Percentiles rank a stretch among this genome's conserved stretches.
These are phyloP conservation scores for Gardenia jasminoides DNA, from an alignment of 257 asterid species.

Conservation along the genomic window DNA sequence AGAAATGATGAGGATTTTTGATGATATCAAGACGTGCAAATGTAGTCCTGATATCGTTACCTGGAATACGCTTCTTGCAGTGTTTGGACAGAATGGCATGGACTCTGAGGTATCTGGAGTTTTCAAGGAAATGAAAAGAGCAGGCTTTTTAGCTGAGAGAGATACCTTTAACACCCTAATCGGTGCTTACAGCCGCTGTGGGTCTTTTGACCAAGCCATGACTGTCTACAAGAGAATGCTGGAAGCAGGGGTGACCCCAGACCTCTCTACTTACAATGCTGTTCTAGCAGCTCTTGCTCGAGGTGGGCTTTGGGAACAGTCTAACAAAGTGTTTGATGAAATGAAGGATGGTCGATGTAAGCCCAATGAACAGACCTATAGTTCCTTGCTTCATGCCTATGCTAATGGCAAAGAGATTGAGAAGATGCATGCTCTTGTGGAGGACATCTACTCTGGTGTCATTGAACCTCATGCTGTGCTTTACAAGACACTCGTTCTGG, in stretches of 20 bases:
- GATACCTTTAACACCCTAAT: constrained; percentile 92
- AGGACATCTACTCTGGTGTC: constrained; percentile 54
- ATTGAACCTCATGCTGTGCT: constrained; percentile 56
- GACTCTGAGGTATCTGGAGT: constrained; percentile 87
- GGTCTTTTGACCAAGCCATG: constrained; percentile 83
- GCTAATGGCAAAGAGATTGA: constrained; percentile 80
- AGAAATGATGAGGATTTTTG: constrained; percentile 88
- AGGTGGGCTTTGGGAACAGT: constrained; percentile 90
- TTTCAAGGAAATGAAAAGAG: constrained; percentile 84
- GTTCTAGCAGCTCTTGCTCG: constrained; percentile 86
- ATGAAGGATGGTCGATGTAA: constrained; percentile 68
- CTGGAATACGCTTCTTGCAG: constrained; percentile 93
- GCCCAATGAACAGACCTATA: constrained; percentile 74
- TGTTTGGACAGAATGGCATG: constrained; percentile 94
- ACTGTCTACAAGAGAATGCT: constrained; percentile 71
- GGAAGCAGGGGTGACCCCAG: constrained; percentile 79
- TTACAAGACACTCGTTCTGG: constrained; percentile 82
- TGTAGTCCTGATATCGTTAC: constrained; percentile 86
- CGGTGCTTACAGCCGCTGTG: constrained; percentile 89
- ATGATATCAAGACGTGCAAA: constrained; percentile 67
- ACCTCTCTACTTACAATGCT: constrained; percentile 83
- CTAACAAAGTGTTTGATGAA: constrained; percentile 78
- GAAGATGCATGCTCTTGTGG: constrained; percentile 56
- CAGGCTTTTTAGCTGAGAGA: constrained; percentile 87
- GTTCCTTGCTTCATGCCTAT: constrained; percentile 92